These are phyloP conservation scores for Populus nigra DNA, from an alignment of 345 rosid genomes.

Conservation along the genomic window DNA sequence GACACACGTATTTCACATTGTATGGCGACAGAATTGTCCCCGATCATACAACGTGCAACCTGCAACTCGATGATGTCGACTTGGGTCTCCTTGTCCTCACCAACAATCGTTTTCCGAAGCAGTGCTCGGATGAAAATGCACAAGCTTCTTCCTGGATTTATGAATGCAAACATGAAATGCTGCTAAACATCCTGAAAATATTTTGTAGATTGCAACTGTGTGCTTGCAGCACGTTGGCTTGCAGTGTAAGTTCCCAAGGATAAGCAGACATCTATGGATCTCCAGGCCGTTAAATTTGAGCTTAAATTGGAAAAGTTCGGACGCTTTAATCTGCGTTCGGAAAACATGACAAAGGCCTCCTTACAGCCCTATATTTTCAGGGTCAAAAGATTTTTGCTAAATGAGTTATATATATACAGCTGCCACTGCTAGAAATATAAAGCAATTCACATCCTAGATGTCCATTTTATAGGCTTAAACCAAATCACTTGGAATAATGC, in stretches of 20 bases:
- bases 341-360: neutral
- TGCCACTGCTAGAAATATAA: neutral
- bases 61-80: neutral
- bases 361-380: neutral
- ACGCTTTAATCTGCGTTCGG: neutral
- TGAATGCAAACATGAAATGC: neutral
- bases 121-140: neutral
- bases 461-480: neutral
- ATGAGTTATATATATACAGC: neutral
- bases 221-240: neutral
- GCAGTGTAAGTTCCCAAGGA: neutral
- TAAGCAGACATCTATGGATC: neutral
- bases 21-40: neutral
- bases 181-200: neutral
- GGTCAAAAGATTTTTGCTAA: neutral
- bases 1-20: neutral
- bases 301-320: neutral
- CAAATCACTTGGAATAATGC: neutral
- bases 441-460: neutral
- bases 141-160: neutral
- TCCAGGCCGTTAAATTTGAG: neutral
- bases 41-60: conserved; percentile 3
- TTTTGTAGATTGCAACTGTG: neutral
- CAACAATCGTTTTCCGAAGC: neutral
- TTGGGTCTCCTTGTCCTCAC: neutral